These are phyloP conservation scores for Neofusicoccum sp. DNA, from an alignment of 2,329 filamentous ascomycete species.

Conservation along the genomic window DNA sequence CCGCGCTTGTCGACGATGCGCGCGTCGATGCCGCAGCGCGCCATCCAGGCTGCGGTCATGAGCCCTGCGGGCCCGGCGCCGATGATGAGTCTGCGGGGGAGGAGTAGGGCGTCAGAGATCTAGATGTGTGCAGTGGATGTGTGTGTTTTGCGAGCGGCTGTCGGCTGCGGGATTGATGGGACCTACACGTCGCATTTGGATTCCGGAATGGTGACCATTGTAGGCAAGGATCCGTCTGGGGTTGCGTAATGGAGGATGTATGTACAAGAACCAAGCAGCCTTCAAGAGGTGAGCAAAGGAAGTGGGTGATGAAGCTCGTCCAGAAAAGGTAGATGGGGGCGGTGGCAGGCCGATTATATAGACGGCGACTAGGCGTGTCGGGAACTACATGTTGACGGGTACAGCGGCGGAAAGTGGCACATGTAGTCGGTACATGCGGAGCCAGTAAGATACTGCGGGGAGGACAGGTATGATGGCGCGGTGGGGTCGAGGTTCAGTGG, in stretches of 20 bases:
- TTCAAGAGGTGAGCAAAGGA: background rate
- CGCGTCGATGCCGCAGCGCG: constrained; percentile 42
- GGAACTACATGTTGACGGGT: background rate
- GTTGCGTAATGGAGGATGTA: background rate
- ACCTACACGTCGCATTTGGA: constrained; percentile 42
- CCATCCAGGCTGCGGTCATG: constrained; percentile 47
- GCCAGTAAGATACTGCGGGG: constrained; percentile 1
- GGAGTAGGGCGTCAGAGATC: background rate
- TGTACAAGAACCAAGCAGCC: background rate
- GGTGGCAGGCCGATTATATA: background rate
- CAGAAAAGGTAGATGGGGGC: background rate
- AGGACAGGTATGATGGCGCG: background rate
- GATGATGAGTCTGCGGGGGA: constrained; percentile 36
- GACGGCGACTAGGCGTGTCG: background rate
- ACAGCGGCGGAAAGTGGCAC: background rate
- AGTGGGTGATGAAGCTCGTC: background rate
- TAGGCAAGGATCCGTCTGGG: constrained; percentile 27
- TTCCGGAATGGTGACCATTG: constrained; percentile 25
- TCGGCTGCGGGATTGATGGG: too few species aligned
- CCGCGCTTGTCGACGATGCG: constrained; percentile 47
- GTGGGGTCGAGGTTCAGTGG: background rate
- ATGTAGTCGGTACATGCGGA: background rate
- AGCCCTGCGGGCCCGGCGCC: constrained; percentile 44
- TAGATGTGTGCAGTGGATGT: too few species aligned
- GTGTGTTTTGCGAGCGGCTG: too few species aligned